phyloP scores from a whole-genome alignment of 208 protist species.

The Acanthamoeba quina region DNA sequence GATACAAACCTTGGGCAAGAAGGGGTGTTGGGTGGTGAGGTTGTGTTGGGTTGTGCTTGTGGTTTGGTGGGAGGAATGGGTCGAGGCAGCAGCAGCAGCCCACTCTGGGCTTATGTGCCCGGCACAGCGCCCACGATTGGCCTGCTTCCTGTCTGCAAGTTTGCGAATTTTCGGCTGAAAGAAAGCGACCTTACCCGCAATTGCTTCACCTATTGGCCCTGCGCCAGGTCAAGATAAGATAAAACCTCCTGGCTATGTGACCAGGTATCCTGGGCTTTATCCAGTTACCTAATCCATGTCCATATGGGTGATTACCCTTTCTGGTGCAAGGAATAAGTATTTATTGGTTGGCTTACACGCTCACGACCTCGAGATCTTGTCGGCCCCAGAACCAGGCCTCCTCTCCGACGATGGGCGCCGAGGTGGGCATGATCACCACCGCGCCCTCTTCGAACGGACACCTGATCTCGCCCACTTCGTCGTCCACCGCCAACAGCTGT shows the following conservation, averaged over 20 bases:
- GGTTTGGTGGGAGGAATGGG: too few species aligned
- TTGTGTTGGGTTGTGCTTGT: too few species aligned
- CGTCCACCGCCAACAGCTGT: constrained; percentile 1
- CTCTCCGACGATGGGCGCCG: neutral
- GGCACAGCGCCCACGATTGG: neutral
- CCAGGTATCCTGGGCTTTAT: too few species aligned
- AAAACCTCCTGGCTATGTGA: too few species aligned
- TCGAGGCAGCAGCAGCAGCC: too few species aligned
- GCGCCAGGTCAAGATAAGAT: too few species aligned
- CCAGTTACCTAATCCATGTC: too few species aligned
- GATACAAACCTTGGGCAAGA: too few species aligned
- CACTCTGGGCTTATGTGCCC: neutral
- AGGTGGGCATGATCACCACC: constrained; percentile 42
- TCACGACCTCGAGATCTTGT: neutral
- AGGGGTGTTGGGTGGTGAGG: too few species aligned
- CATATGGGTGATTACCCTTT: too few species aligned
- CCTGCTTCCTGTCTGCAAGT: neutral
- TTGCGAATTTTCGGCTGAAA: neutral
- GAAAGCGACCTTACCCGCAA: neutral
- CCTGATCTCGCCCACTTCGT: constrained; percentile 26
- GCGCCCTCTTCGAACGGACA: constrained; percentile 41
- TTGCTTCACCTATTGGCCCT: too few species aligned
- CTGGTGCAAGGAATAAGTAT: too few species aligned
- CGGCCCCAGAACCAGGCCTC: constrained; percentile 43
- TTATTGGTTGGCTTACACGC: neutral